Evolutionary conservation across 345 rosid species (phyloP).

Genomic region (Lepidium sativum): DNA sequence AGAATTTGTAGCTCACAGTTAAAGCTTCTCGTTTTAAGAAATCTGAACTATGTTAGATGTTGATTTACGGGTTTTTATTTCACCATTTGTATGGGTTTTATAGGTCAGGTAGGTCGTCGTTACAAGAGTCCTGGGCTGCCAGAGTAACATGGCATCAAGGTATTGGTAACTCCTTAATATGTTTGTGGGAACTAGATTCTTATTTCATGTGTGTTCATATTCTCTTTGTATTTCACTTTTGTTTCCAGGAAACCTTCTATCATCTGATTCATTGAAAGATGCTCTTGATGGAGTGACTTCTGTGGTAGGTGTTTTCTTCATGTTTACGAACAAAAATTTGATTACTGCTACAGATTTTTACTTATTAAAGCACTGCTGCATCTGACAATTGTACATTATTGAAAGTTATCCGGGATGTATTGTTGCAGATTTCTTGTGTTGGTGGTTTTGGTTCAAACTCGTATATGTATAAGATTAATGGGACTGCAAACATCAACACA

Average conservation of each 20-base stretch:
- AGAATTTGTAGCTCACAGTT: neutral
- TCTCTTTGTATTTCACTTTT: slow-evolving; percentile 1
- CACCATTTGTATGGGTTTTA: slow-evolving; percentile 2
- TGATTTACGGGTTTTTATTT: neutral
- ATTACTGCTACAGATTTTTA: neutral
- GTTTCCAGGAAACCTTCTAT: slow-evolving; percentile 62
- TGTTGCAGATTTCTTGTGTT: slow-evolving; percentile 76
- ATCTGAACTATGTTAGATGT: neutral
- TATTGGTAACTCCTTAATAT: slow-evolving; percentile 19
- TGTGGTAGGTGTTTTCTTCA: slow-evolving; percentile 48
- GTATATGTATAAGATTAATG: slow-evolving; percentile 90
- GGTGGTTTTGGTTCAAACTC: slow-evolving; percentile 97
- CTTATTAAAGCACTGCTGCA: neutral
- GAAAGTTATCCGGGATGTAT: neutral
- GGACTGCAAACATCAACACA: slow-evolving; percentile 91
- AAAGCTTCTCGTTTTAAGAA: neutral
- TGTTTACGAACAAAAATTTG: neutral
- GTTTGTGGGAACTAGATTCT: neutral
- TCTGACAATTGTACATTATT: neutral
- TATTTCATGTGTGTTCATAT: neutral
- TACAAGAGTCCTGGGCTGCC: slow-evolving; percentile 69
- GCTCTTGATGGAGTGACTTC: slow-evolving; percentile 76
- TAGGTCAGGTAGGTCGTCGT: slow-evolving; percentile 83
- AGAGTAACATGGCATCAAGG: slow-evolving; percentile 87
- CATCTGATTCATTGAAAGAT: slow-evolving; percentile 71